These are phyloP conservation scores for Phytophthora palmivora DNA, from an alignment of 352 stramenopile species.

Conservation along the genomic window DNA sequence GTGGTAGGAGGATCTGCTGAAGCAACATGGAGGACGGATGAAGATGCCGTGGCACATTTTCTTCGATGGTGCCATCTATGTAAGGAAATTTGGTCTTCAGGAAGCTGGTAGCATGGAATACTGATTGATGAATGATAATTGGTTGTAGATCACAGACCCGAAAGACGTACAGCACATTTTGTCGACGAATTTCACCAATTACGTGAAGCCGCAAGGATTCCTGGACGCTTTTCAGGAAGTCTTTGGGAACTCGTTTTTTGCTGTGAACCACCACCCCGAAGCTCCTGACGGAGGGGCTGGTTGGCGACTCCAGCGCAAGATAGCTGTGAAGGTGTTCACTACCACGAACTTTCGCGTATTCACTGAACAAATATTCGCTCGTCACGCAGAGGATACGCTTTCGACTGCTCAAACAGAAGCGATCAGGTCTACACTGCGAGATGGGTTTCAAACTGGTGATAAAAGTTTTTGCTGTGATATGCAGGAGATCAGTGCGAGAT, in stretches of 20 bases:
- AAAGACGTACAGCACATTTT: conserved; percentile 75
- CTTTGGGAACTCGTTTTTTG: conserved; percentile 79
- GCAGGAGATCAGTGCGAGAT: conserved; percentile 56
- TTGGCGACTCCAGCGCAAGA: conserved; percentile 84
- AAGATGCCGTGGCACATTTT: conserved; percentile 78
- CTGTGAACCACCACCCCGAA: conserved; percentile 71
- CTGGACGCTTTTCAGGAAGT: conserved; percentile 70
- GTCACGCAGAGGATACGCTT: conserved; percentile 43
- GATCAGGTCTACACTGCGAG: conserved; percentile 2
- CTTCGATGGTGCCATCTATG: conserved; percentile 67
- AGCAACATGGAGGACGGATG: conserved; percentile 53
- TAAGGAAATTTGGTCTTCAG: conserved; percentile 16
- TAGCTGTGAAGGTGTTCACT: conserved; percentile 90
- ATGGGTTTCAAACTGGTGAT: background rate
- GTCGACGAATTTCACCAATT: conserved; percentile 71
- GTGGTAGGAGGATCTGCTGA: conserved; percentile 46
- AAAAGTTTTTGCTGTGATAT: conserved; percentile 54
- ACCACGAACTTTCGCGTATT: conserved; percentile 61
- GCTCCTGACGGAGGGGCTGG: conserved; percentile 56
- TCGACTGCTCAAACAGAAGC: conserved; percentile 7
- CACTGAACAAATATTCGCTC: conserved; percentile 55
- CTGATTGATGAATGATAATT: background rate
- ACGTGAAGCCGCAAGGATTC: conserved; percentile 77
- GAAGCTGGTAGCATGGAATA: background rate
- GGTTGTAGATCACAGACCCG: conserved; percentile 53